These are phyloP conservation scores for Podospora tetraspora DNA, from an alignment of 495 filamentous ascomycete genomes.

Conservation along the genomic window DNA sequence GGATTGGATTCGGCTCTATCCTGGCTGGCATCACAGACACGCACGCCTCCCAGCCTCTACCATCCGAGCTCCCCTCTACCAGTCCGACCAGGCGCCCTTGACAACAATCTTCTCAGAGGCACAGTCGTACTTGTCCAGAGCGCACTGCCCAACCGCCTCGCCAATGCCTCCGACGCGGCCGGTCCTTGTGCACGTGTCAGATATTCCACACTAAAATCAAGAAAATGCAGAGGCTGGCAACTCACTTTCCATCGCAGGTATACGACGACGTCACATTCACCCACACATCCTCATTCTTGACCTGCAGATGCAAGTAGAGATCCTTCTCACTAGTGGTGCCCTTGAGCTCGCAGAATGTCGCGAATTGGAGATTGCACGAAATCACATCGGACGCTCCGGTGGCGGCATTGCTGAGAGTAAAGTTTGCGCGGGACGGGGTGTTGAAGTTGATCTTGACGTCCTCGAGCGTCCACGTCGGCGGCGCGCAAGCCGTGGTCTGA, in stretches of 20 bases:
- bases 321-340: conserved; percentile 7
- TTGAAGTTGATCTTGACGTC: conserved; percentile 7
- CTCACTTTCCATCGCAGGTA: conserved; percentile 11
- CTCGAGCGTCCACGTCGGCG: conserved; percentile 4
- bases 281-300: conserved; percentile 8
- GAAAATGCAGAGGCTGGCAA: background rate
- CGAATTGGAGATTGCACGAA: conserved; percentile 8
- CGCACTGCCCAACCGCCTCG: background rate
- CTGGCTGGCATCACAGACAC: background rate
- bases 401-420: conserved; percentile 1
- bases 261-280: conserved; percentile 9
- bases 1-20: background rate
- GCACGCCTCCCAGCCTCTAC: background rate
- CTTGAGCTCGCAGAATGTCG: conserved; percentile 8
- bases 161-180: conserved; percentile 7
- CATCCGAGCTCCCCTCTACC: background rate
- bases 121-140: conserved; percentile 8
- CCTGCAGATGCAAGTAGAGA: conserved; percentile 11
- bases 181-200: background rate
- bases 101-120: conserved; percentile 2
- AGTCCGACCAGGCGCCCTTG: background rate
- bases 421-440: conserved; percentile 4
- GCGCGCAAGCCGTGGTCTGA: background rate
- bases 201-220: background rate
- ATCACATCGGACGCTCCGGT: background rate